These are phyloP conservation scores for Nitzschia palea DNA, from an alignment of 108 stramenopile genomes.

Conservation along the genomic window DNA sequence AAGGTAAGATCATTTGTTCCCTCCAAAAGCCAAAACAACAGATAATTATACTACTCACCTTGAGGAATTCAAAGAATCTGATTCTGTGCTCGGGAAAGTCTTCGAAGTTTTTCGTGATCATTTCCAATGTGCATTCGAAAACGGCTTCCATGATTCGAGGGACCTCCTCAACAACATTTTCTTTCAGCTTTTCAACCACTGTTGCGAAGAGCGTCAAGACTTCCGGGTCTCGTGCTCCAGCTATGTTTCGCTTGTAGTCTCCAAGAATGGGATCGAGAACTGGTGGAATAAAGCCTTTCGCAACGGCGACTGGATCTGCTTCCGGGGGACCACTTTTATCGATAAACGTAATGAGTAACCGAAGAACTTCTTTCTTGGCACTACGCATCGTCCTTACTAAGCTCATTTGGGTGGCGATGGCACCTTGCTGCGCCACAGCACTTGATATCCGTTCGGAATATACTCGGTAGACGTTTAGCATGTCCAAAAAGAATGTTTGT, in stretches of 20 bases:
- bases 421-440: slow-evolving; percentile 90
- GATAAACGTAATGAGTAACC: slow-evolving; percentile 91
- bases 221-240: slow-evolving; percentile 94
- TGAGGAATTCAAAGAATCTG: slow-evolving; percentile 95
- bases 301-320: slow-evolving; percentile 85
- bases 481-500: slow-evolving; percentile 92
- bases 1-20: not conserved
- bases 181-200: slow-evolving; percentile 90
- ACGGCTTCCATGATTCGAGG: slow-evolving; percentile 97
- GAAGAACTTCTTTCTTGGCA: slow-evolving; percentile 95
- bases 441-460: slow-evolving; percentile 93
- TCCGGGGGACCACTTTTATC: slow-evolving; percentile 94
- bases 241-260: slow-evolving; percentile 93
- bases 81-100: slow-evolving; percentile 99
- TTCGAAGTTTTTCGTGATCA: slow-evolving; percentile 98
- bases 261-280: slow-evolving; percentile 95
- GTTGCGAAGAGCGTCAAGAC: slow-evolving; percentile 92
- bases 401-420: slow-evolving; percentile 85
- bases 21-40: not conserved
- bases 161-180: slow-evolving; percentile 82
- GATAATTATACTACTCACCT: slow-evolving; percentile 36
- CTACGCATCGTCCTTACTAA: slow-evolving; percentile 93
- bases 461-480: slow-evolving; percentile 98
- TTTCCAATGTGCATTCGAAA: slow-evolving; percentile 97
- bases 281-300: slow-evolving; percentile 93